Conservation (phyloP, 805 yeast genomes). For the Crinitomyces ghanaensis region DNA sequence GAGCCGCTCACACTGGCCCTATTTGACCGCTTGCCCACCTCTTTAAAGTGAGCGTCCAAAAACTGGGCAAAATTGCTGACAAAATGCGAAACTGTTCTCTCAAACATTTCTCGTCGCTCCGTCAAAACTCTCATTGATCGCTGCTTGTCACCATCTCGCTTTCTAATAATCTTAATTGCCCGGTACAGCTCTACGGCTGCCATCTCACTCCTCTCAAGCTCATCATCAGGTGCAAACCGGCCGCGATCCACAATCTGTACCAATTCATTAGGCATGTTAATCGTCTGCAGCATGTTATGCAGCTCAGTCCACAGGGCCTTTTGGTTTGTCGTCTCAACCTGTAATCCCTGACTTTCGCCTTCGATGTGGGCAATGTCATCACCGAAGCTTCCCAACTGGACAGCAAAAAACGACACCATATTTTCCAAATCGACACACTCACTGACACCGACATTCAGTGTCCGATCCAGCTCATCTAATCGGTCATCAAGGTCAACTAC, state of each 20-base stretch:
- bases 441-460: constrained; percentile 33
- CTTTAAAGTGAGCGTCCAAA: constrained; percentile 33
- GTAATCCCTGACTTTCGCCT: constrained; percentile 66
- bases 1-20: not conserved
- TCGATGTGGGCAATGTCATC: constrained; percentile 65
- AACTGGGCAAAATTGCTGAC: constrained; percentile 34
- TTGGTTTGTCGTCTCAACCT: constrained; percentile 72
- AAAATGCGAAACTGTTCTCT: constrained; percentile 42
- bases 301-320: constrained; percentile 63
- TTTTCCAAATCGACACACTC: constrained; percentile 50
- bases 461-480: constrained; percentile 32
- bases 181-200: constrained; percentile 45
- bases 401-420: constrained; percentile 42
- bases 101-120: constrained; percentile 53
- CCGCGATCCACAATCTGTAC: constrained; percentile 36
- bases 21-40: constrained; percentile 14
- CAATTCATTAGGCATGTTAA: constrained; percentile 49
- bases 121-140: constrained; percentile 51
- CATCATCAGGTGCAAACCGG: constrained; percentile 37
- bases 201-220: constrained; percentile 38
- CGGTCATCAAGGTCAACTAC: constrained; percentile 40
- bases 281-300: constrained; percentile 56
- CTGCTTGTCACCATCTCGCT: constrained; percentile 25
- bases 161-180: constrained; percentile 55
- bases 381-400: constrained; percentile 51